Base-by-base conservation (phyloP, 73 alveolate genomes). In the Stentor coeruleus region DNA sequence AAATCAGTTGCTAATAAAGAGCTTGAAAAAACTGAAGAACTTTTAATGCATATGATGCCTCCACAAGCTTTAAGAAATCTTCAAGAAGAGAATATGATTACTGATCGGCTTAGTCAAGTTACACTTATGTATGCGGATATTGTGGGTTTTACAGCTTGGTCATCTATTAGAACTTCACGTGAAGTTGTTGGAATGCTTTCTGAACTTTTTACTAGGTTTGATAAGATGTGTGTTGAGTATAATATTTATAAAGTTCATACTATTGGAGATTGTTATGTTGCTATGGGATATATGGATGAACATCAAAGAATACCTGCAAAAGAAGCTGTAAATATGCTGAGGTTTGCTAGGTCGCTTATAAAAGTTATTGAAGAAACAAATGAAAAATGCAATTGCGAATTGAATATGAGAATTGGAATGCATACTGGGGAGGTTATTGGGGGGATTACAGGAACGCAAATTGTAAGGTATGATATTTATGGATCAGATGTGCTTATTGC, bases 221-320 rank as follows among this genome's bases (percentile, higher is more conserved):
- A 97, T 86, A 93, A 93, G 90, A 95, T 93, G 58, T 93, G 98
- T 76, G 94, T 90, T 31, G 89, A 89, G 35, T 87, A 94, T 39
- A 91, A 96, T 58, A 97, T 95, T 3, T 97, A 93, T 86, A 97
- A 97, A 89, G 97, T 97, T 0, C 98, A 96, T 77, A 97, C 99
- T 2, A 97, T 97, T 6, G 99, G 99, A 20, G 99, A 97, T 86
- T 94, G 99, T 83, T 97, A 97, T 84, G 99, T 97, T n/a, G 98
- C 96, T 20, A 81, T 95, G 90, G 99, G 99, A 42, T 92, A 92
- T 57, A 93, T 89, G 38, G 99, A 98, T 3, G 91, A 91, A 76
- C 87, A 87, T 40, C 90, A 89, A 73, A 96, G 99, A 88, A 92
- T 94, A 88, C 94, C 91, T 38, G 94, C 89, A 55, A 93, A 95